Base-by-base conservation (phyloP, 225 moss, liverwort and hornwort species). In the Ulota crispa region DNA sequence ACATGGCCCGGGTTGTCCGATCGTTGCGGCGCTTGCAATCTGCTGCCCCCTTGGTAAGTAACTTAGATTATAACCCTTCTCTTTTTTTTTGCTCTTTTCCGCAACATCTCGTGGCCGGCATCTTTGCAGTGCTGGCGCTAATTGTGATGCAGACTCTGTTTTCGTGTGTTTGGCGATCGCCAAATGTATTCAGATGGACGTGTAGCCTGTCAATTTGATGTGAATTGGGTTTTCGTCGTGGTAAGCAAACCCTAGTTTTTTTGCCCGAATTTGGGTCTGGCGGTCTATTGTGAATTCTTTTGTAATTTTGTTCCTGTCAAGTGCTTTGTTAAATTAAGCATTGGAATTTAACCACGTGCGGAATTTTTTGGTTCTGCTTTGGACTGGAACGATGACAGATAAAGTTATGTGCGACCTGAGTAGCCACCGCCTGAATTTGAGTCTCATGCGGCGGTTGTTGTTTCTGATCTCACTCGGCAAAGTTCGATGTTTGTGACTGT, bases 11-110 rank as follows among this genome's bases (percentile, higher is more conserved):
- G 75, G 64, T 78, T 32, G 78, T 64, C 65, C 84, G 84, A 42
- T 79, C 87, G 78, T 10, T 87, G 75, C 87, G 87, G 75, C 84
- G 81, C 74, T 79, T 82, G 78, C 84, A 82, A 75, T 78, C 41
- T 77, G 86, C 83, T 65, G 83, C 77, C 9, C 82, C 81, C 55
- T 63, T 45, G 87, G 87, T 87, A 55, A 13, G 66, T 5, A 34
- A 3, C 34, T 34, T 34, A 47, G 1, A 12, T 54, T 26, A 53
- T 3, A 32, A 19, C 8, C 16, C 7, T 32, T 64, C 27, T 26
- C 61, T 4, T 13, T 61, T 13, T 61, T 24, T 61, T 61, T 3
- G 34, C 61, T 4, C 34, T 42, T 26, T 15, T 26, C 68, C 15
- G 26, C 36, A 65, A 27, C 26, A 11, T 37, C 50, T 13, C 18